These are phyloP conservation scores for Fragilariopsis cylindrus DNA, from an alignment of 108 stramenopile genomes.

Conservation along the genomic window DNA sequence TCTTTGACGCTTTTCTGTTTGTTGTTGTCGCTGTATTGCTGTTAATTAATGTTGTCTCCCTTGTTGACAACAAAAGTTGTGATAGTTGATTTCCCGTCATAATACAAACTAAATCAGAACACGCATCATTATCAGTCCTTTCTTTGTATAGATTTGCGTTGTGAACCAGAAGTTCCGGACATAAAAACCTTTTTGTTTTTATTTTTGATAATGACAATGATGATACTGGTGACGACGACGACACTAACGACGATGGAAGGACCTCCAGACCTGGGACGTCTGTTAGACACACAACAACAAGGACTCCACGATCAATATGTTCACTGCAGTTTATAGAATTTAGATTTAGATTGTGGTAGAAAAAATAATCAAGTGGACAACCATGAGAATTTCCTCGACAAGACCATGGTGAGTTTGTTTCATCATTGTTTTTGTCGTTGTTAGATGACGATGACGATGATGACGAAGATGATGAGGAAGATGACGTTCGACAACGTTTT, in stretches of 20 bases:
- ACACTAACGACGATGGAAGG: background rate
- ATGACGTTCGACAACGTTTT: background rate
- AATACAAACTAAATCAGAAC: slow-evolving; percentile 35
- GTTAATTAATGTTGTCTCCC: background rate
- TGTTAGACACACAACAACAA: slow-evolving; percentile 46
- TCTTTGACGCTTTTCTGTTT: background rate
- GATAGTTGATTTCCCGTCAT: slow-evolving; percentile 39
- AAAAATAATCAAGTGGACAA: slow-evolving; percentile 53
- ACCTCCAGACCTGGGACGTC: slow-evolving; percentile 48
- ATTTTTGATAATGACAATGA: too few species aligned
- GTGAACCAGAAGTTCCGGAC: slow-evolving; percentile 38
- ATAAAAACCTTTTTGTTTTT: slow-evolving; percentile 9
- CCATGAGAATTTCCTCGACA: background rate
- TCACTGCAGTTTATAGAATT: slow-evolving; percentile 34
- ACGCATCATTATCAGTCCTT: background rate
- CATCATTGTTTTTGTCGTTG: background rate
- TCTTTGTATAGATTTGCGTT: slow-evolving; percentile 27
- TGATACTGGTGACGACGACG: background rate
- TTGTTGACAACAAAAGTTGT: background rate
- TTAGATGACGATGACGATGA: background rate
- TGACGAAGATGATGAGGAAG: too few species aligned
- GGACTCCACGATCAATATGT: slow-evolving; percentile 43
- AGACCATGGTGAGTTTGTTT: too few species aligned
- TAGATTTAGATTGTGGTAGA: slow-evolving; percentile 38
- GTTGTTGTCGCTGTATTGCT: background rate